Conservation (phyloP, 1,139 yeast species). For the Candida sp. region DNA sequence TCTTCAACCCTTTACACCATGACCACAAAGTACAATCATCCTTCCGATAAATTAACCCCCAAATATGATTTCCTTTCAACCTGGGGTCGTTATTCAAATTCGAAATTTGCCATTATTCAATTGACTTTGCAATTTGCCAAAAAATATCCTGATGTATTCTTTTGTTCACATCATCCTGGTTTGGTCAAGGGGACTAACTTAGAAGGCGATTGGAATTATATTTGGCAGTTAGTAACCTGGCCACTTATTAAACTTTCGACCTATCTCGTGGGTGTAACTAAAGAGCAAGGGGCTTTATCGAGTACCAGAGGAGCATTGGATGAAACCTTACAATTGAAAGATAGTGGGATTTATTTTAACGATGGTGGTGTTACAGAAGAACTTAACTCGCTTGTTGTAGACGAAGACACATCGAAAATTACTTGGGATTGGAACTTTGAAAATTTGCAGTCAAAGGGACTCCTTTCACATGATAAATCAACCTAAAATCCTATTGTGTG, state of each 20-base stretch:
- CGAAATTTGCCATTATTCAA: slow-evolving; percentile 34
- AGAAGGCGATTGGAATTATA: slow-evolving; percentile 16
- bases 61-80: slow-evolving; percentile 13
- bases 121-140: slow-evolving; percentile 22
- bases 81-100: slow-evolving; percentile 33
- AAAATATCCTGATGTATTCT: slow-evolving; percentile 28
- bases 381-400: slow-evolving; percentile 19
- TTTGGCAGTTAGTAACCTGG: slow-evolving; percentile 18
- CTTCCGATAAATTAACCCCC: slow-evolving; percentile 41
- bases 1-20: slow-evolving; percentile 70
- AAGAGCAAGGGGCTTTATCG: slow-evolving; percentile 35
- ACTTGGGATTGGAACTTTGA: slow-evolving; percentile 26
- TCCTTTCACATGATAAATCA: slow-evolving; percentile 4
- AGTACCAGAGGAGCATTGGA: slow-evolving; percentile 34
- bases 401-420: slow-evolving; percentile 17
- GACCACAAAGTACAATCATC: slow-evolving; percentile 46
- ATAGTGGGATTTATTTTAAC: slow-evolving; percentile 30
- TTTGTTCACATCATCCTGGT: slow-evolving; percentile 39
- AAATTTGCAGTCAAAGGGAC: slow-evolving; percentile 17
- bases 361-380: slow-evolving; percentile 32
- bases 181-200: slow-evolving; percentile 24
- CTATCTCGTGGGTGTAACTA: slow-evolving; percentile 26
- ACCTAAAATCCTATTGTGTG: neutral
- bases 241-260: slow-evolving; percentile 44
- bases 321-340: slow-evolving; percentile 17